Base-by-base conservation (phyloP, 2,329 filamentous ascomycete genomes). In the Didymella pomorum region DNA sequence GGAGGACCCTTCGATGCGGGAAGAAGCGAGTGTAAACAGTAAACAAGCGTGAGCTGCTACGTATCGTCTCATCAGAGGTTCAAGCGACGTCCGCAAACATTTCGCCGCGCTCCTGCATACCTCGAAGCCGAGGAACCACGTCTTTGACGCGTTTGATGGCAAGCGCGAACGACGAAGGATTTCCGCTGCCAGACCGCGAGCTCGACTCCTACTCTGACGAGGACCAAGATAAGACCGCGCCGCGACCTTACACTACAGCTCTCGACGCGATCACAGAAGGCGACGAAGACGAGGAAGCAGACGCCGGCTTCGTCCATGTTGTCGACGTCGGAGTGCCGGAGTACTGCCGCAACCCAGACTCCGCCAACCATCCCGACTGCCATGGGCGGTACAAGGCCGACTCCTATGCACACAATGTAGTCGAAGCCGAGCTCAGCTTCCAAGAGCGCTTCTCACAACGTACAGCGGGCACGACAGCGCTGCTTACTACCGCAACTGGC, bases 121-220 rank as follows among this genome's bases (percentile, higher is more conserved):
- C 35, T 37, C 16, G 52, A 43, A 48, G 51, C n/a, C 8, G 8
- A 8, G 31, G 42, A 21, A 29, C 25, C 2, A 23, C 42, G n/a
- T 63, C 61, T 1, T 45, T 61, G 12, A 50, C 58, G 12, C 29
- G 26, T 4, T 16, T 52, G 16, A 62, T 61, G 31, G 61, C 55
- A 14, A 46, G 28, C 9, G 56, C 49, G 18, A 26, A 29, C n/a
- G 20, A 41, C 3, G 43, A 49, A 26, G 18, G 21, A 16, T 44
- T 52, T 12, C 49, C 48, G 1, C 21, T 21, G 2, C 21, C n/a
- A 5, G 55, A 49, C n/a, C 35, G 9, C 4, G 60, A 60, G 14
- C 43, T 53, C 20, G 50, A 58, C n/a, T 41, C 46, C 1, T 47
- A 52, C 4, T 52, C 49, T 2, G 50, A 49, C 9, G 29, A 46